Evolutionary conservation across 805 yeast species (phyloP).

Genomic region (Tetrapisispora taiwanensis): DNA sequence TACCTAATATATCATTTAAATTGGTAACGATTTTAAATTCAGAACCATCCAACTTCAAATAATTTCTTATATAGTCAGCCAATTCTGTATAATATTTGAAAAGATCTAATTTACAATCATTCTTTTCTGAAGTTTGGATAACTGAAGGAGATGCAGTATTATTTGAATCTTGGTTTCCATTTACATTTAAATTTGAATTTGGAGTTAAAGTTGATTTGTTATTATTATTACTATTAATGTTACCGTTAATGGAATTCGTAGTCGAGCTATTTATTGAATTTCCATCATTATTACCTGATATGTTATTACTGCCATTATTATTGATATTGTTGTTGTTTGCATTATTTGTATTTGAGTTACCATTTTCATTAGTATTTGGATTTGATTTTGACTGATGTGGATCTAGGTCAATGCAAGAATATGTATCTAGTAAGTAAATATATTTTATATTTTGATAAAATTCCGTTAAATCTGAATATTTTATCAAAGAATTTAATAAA

Average conservation of each 20-base stretch:
- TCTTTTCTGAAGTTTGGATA: not conserved
- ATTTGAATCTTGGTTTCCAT: not conserved
- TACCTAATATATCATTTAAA: slow-evolving; percentile 23
- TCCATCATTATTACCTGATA: not conserved
- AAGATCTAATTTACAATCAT: slow-evolving; percentile 21
- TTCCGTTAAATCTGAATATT: slow-evolving; percentile 21
- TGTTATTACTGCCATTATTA: slow-evolving; percentile 6
- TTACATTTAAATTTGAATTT: not conserved
- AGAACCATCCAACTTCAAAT: slow-evolving; percentile 11
- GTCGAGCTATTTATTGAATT: slow-evolving; percentile 2
- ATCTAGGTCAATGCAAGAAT: slow-evolving; percentile 24
- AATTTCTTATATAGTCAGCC: slow-evolving; percentile 14
- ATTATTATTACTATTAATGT: not conserved
- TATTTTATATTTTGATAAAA: slow-evolving; percentile 28
- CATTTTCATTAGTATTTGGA: too few relatives aligned
- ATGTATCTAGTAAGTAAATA: slow-evolving; percentile 24
- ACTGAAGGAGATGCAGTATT: not conserved
- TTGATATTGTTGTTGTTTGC: too few relatives aligned
- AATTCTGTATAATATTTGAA: slow-evolving; percentile 27
- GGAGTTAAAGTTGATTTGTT: not conserved
- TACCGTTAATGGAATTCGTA: not conserved
- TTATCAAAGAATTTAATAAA: slow-evolving; percentile 22
- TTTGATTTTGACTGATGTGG: not conserved
- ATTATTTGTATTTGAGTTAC: too few relatives aligned
- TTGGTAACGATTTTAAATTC: slow-evolving; percentile 17